Conservation (phyloP, 345 rosid species). For the Turritis glabra region DNA sequence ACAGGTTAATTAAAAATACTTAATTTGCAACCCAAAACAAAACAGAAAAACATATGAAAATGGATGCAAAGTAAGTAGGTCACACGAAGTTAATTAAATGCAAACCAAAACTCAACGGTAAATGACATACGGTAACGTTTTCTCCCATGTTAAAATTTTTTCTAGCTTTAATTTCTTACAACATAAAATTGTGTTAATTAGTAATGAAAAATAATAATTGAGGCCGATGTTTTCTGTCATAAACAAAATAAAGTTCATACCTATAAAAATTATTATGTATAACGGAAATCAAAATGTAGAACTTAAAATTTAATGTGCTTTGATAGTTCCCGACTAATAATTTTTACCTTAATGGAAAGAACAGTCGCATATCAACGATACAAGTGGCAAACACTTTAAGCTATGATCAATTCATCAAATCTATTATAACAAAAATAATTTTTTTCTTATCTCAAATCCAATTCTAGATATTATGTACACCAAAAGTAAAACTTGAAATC, state of each 20-base stretch:
- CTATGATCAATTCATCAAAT: background rate
- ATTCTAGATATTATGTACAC: background rate
- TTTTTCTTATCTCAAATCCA: background rate
- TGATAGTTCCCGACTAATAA: slow-evolving; percentile 16
- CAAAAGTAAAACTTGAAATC: background rate
- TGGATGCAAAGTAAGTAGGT: slow-evolving; percentile 33
- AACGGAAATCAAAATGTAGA: background rate
- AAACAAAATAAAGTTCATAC: background rate
- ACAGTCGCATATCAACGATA: background rate
- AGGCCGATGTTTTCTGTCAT: slow-evolving; percentile 1
- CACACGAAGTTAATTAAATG: slow-evolving; percentile 32
- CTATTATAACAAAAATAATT: background rate
- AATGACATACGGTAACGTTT: slow-evolving; percentile 30
- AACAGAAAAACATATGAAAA: slow-evolving; percentile 16
- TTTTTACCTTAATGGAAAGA: background rate
- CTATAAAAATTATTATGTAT: background rate
- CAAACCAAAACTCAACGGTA: slow-evolving; percentile 22
- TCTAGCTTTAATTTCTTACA: slow-evolving; percentile 20
- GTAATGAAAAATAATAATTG: background rate
- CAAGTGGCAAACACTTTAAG: background rate
- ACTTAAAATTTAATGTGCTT: slow-evolving; percentile 7
- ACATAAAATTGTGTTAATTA: slow-evolving; percentile 1
- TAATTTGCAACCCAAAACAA: background rate
- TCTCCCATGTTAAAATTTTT: background rate
- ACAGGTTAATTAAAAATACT: background rate